phyloP scores from a whole-genome alignment of 1,284 basidiomycete species.

The Fomitopsis pinicola region DNA sequence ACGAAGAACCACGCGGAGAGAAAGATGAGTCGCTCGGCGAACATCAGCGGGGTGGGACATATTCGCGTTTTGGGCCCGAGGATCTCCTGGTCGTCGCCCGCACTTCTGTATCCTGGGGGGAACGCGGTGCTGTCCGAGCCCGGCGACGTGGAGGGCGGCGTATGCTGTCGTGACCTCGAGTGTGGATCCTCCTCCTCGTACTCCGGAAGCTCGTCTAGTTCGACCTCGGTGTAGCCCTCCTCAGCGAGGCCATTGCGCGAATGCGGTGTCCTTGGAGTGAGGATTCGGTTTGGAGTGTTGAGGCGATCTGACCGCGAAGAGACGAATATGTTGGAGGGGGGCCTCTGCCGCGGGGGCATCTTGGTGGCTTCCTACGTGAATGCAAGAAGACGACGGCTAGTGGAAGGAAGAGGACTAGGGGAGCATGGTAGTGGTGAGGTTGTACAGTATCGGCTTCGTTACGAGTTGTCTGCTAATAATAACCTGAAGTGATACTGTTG shows the following conservation, averaged over 20 bases:
- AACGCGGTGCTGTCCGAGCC: constrained; percentile 41
- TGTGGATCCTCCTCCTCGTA: constrained; percentile 30
- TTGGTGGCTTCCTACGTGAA: background rate
- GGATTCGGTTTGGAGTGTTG: constrained; percentile 31
- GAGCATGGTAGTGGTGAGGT: background rate
- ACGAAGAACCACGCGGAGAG: constrained; percentile 44
- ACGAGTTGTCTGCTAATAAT: no score
- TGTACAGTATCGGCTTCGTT: background rate
- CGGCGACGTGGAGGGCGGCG: constrained; percentile 50
- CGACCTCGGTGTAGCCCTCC: constrained; percentile 46
- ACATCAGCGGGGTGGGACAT: constrained; percentile 8
- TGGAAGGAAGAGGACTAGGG: background rate
- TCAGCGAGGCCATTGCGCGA: constrained; percentile 55
- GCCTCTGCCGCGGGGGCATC: constrained; percentile 5
- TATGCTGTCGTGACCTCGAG: constrained; percentile 35
- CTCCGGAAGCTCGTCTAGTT: constrained; percentile 37
- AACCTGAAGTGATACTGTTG: no score
- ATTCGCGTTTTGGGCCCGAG: background rate
- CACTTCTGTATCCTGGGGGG: constrained; percentile 36
- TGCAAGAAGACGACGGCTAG: background rate
- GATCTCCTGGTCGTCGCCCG: constrained; percentile 32
- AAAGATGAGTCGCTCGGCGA: constrained; percentile 27
- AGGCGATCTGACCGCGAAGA: constrained; percentile 26
- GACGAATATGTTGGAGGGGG: constrained; percentile 19
- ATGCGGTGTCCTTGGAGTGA: constrained; percentile 63